Percentiles rank a stretch among this genome's conserved stretches.
These are phyloP conservation scores for Rhizophagus clarus DNA, from an alignment of 192 early-diverging fungal genomes.

Conservation along the genomic window DNA sequence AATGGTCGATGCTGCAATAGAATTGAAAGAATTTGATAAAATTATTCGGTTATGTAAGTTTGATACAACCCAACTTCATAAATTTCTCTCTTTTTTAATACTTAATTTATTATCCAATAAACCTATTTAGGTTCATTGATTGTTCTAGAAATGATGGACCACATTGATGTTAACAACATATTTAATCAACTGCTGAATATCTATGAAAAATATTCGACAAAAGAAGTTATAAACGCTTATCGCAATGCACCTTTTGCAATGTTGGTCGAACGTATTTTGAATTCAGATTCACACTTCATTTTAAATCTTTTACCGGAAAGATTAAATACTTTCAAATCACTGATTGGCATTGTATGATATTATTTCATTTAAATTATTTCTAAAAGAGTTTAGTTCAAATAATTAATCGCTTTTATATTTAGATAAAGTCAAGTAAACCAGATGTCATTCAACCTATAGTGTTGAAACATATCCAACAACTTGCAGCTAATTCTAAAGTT, in stretches of 20 bases:
- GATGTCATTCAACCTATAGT: slow-evolving; percentile 29
- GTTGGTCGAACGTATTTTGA: slow-evolving; percentile 26
- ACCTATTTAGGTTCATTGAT: slow-evolving; percentile 22
- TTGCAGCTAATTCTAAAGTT: slow-evolving; percentile 22
- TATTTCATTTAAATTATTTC: neutral
- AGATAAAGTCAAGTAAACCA: slow-evolving; percentile 27
- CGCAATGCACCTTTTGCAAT: neutral
- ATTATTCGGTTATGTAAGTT: slow-evolving; percentile 28
- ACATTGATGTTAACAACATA: neutral
- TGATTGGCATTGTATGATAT: slow-evolving; percentile 15
- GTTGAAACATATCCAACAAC: slow-evolving; percentile 29
- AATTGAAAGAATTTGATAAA: slow-evolving; percentile 27
- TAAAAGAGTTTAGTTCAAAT: too few relatives aligned
- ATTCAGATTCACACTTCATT: slow-evolving; percentile 22
- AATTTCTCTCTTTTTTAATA: neutral
- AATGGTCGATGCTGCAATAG: neutral
- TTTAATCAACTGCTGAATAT: slow-evolving; percentile 13
- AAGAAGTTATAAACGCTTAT: neutral
- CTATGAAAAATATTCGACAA: slow-evolving; percentile 15
- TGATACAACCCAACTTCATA: neutral
- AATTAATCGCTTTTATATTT: neutral
- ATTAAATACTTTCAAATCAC: slow-evolving; percentile 22
- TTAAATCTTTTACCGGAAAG: neutral
- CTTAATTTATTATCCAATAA: neutral
- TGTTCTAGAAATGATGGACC: slow-evolving; percentile 23